Conservation (phyloP, 2,329 filamentous ascomycete species). For the Fusarium sp. region DNA sequence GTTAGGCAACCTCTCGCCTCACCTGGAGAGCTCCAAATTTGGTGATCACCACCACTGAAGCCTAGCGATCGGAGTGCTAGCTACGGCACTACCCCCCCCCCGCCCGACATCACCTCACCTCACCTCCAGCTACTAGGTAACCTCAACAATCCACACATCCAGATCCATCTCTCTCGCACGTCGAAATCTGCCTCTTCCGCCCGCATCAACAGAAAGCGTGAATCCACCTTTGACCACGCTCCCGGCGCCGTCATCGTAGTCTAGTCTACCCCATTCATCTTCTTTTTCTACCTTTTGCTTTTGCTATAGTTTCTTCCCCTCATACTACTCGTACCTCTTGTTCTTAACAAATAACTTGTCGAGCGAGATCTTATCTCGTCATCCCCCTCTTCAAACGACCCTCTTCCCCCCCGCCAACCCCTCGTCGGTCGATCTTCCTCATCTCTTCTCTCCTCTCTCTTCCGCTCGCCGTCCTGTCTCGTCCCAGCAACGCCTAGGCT, state of each 20-base stretch:
- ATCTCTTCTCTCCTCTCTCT: constrained; percentile 25
- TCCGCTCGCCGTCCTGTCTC: constrained; percentile 5
- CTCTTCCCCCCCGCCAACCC: constrained; percentile 27
- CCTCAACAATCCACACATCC: constrained; percentile 6
- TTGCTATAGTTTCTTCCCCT: constrained; percentile 8
- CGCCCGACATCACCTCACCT: not conserved
- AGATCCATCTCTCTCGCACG: constrained; percentile 11
- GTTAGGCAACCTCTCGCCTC: too few species aligned
- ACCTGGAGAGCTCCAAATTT: too few species aligned
- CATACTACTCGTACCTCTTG: constrained; percentile 9
- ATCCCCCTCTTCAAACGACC: constrained; percentile 14
- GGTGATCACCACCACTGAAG: too few species aligned
- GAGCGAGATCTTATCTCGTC: constrained; percentile 27
- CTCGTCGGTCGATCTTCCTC: constrained; percentile 33
- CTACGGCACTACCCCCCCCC: not conserved
- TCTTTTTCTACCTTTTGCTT: constrained; percentile 9
- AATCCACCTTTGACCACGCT: constrained; percentile 34
- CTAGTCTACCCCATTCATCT: constrained; percentile 14
- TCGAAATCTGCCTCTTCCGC: constrained; percentile 22
- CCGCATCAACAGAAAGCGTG: constrained; percentile 24
- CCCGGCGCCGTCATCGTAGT: constrained; percentile 31
- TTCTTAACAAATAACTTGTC: not conserved
- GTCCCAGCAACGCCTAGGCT: constrained; percentile 30
- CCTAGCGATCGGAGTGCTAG: too few species aligned
- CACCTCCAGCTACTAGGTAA: not conserved